Evolutionary conservation across 768 basidiomycete species (phyloP).

Genomic region (Obba rivulosa): DNA sequence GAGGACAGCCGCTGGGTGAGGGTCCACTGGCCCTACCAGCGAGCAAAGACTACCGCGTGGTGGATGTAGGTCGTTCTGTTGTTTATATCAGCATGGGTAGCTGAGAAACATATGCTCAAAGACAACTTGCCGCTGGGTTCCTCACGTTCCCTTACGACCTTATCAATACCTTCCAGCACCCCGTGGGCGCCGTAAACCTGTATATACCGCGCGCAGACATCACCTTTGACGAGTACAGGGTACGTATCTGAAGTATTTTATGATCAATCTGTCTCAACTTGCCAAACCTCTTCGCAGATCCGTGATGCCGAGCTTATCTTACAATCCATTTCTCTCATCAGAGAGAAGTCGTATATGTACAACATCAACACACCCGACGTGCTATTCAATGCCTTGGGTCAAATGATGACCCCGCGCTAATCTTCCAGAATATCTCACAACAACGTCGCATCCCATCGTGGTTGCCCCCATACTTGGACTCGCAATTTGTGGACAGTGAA

Average conservation of each 20-base stretch:
- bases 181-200: constrained; percentile 29
- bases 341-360: constrained; percentile 12
- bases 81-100: neutral
- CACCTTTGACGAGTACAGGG: constrained; percentile 37
- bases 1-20: constrained; percentile 33
- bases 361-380: constrained; percentile 18
- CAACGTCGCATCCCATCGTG: too few relatives aligned
- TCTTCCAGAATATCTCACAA: too few relatives aligned
- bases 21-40: constrained; percentile 21
- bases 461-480: too few relatives aligned
- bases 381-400: constrained; percentile 13
- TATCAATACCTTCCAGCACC: constrained; percentile 24
- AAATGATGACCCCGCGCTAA: neutral
- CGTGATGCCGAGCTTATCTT: constrained; percentile 37
- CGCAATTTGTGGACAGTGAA: too few relatives aligned
- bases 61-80: constrained; percentile 9
- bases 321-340: constrained; percentile 19
- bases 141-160: constrained; percentile 27
- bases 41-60: constrained; percentile 6
- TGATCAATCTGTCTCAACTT: neutral
- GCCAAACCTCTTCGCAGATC: constrained; percentile 14
- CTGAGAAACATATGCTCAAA: neutral
- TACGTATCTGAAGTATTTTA: constrained; percentile 2
- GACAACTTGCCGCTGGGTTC: constrained; percentile 19
- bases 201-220: constrained; percentile 33